These are phyloP conservation scores for Cephalotrichum gorgonifer DNA, from an alignment of 2,329 filamentous ascomycete species.

Conservation along the genomic window DNA sequence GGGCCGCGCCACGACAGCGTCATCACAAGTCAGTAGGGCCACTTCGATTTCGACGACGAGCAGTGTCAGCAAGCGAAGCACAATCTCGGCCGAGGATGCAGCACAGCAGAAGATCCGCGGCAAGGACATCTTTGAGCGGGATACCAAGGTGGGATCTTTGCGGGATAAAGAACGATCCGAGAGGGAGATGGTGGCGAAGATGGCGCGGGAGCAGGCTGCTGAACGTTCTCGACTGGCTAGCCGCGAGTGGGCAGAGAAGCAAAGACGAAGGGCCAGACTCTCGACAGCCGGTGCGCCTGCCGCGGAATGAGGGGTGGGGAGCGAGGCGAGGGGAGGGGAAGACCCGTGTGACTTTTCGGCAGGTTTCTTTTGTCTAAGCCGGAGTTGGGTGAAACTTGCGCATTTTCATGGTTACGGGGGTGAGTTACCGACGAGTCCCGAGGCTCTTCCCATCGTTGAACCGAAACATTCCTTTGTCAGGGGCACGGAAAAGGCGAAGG, in stretches of 20 bases:
- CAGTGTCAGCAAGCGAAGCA: slow-evolving; percentile 33
- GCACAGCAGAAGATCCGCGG: slow-evolving; percentile 41
- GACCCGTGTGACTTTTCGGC: background rate
- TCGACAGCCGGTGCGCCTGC: background rate
- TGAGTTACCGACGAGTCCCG: background rate
- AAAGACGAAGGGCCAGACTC: slow-evolving; percentile 28
- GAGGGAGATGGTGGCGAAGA: slow-evolving; percentile 41
- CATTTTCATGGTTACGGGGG: background rate
- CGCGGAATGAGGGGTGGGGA: background rate
- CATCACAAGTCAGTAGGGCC: slow-evolving; percentile 21
- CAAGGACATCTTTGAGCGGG: slow-evolving; percentile 41
- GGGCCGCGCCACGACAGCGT: slow-evolving; percentile 14
- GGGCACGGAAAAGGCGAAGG: background rate
- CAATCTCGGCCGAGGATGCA: slow-evolving; percentile 38
- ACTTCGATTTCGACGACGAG: slow-evolving; percentile 21
- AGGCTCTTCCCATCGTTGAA: too few species aligned
- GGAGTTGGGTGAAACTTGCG: background rate
- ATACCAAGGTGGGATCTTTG: slow-evolving; percentile 34
- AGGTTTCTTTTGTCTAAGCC: background rate
- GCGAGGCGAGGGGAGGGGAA: background rate
- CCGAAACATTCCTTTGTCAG: background rate
- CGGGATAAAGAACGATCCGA: slow-evolving; percentile 43
- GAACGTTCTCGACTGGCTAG: slow-evolving; percentile 49
- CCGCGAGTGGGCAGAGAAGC: slow-evolving; percentile 53
- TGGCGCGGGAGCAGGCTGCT: slow-evolving; percentile 48